A percentile compares a stretch with the other conserved stretches of the same genome.
These are phyloP conservation scores for Lecanosticta acicola DNA, from an alignment of 2,329 filamentous ascomycete species.

Conservation along the genomic window DNA sequence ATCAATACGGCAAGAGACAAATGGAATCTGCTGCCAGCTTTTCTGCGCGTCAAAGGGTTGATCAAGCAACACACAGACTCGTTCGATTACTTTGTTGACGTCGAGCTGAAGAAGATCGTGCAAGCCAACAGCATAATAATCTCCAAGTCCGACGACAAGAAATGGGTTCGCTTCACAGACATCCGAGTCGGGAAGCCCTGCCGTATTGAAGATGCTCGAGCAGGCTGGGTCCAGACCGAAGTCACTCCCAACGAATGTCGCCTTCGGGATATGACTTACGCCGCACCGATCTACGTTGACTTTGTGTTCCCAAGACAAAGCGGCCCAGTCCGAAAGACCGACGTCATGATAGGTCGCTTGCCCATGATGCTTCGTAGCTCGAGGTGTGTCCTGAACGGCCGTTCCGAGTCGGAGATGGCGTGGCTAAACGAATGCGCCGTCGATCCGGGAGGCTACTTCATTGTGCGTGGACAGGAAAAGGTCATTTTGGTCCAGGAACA, in stretches of 20 bases:
- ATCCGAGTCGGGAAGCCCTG: slow-evolving; percentile 81
- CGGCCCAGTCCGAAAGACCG: slow-evolving; percentile 64
- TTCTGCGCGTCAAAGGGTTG: slow-evolving; percentile 92
- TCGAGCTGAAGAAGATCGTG: slow-evolving; percentile 95
- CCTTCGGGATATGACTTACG: slow-evolving; percentile 95
- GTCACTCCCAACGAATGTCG: slow-evolving; percentile 95
- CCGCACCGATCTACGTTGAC: slow-evolving; percentile 87
- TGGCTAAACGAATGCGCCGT: slow-evolving; percentile 90
- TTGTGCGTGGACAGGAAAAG: slow-evolving; percentile 96
- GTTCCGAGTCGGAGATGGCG: slow-evolving; percentile 83
- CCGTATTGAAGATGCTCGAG: slow-evolving; percentile 67
- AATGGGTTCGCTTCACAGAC: slow-evolving; percentile 66
- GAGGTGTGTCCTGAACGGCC: slow-evolving; percentile 79
- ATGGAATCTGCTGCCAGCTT: slow-evolving; percentile 95
- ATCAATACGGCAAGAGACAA: slow-evolving; percentile 77
- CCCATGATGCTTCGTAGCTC: slow-evolving; percentile 96
- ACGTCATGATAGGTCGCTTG: slow-evolving; percentile 78
- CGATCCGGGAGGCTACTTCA: slow-evolving; percentile 95
- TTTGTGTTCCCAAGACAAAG: slow-evolving; percentile 83
- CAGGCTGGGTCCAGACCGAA: slow-evolving; percentile 58
- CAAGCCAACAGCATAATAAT: slow-evolving; percentile 81
- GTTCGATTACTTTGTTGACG: slow-evolving; percentile 96
- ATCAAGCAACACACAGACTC: slow-evolving; percentile 98
- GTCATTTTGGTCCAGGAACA: slow-evolving; percentile 98
- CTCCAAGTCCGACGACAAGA: slow-evolving; percentile 87